A percentile compares a stretch with the other conserved stretches of the same genome.
Evolutionary conservation across 345 rosid species (phyloP).

Genomic region (Aegle marmelos): DNA sequence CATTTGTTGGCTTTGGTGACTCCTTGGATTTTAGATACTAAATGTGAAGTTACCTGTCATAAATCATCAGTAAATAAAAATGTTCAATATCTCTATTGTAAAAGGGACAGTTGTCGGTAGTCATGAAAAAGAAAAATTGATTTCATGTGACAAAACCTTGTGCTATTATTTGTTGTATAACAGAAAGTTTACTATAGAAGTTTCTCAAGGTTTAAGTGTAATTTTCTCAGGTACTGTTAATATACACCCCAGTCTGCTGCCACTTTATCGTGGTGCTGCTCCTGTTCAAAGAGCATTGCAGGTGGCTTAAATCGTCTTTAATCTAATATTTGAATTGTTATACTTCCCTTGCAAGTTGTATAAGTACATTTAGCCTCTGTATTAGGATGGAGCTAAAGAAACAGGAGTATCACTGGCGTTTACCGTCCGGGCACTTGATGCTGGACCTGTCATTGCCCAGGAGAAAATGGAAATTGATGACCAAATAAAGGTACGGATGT

Average conservation of each 20-base stretch:
- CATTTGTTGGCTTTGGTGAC: not conserved
- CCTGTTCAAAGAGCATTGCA: constrained; percentile 91
- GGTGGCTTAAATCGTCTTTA: constrained; percentile 35
- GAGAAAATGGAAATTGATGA: constrained; percentile 62
- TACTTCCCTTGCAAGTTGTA: constrained; percentile 6
- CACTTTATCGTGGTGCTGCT: constrained; percentile 91
- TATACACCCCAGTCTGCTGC: constrained; percentile 90
- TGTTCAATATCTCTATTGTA: not conserved
- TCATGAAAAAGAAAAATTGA: not conserved
- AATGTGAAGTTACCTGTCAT: not conserved
- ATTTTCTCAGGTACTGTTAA: constrained; percentile 79
- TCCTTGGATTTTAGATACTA: not conserved
- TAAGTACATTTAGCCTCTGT: constrained; percentile 24
- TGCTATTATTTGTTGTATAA: not conserved
- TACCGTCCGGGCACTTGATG: constrained; percentile 79
- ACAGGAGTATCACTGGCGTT: constrained; percentile 94
- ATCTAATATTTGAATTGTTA: constrained; percentile 3
- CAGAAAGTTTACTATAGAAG: not conserved
- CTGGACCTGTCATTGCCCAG: constrained; percentile 84
- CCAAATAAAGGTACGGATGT: constrained; percentile 62
- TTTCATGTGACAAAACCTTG: not conserved
- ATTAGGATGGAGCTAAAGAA: constrained; percentile 81
- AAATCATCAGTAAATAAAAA: not conserved
- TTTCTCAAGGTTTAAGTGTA: not conserved
- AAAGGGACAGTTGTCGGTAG: not conserved